phyloP scores from a whole-genome alignment of 1,284 basidiomycete genomes.

The Sanguinoderma infundibulare region DNA sequence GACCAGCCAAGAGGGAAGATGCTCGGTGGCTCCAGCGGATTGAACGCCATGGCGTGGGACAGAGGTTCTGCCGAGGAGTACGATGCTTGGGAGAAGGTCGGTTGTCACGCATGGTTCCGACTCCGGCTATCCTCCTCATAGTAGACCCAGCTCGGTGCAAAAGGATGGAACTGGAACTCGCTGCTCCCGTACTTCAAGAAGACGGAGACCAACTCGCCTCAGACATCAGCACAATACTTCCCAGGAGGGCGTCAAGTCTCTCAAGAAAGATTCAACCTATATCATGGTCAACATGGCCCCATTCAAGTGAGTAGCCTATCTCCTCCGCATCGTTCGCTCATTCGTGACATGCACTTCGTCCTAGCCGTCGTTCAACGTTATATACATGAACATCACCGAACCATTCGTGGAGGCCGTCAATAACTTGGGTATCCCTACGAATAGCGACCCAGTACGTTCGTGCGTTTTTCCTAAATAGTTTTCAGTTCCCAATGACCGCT shows the following conservation, averaged over 20 bases:
- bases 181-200: conserved; percentile 27
- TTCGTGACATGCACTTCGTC: not conserved
- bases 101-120: not conserved
- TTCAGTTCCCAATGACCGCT: no score
- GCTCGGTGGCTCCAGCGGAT: conserved; percentile 27
- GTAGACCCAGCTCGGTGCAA: conserved; percentile 5
- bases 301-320: conserved; percentile 14
- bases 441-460: conserved; percentile 26
- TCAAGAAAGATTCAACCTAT: conserved; percentile 7
- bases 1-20: conserved; percentile 22
- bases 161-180: conserved; percentile 19
- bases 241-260: conserved; percentile 1
- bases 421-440: conserved; percentile 26
- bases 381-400: conserved; percentile 24
- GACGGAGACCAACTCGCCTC: conserved; percentile 10
- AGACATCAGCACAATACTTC: conserved; percentile 7
- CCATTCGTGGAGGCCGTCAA: conserved; percentile 26
- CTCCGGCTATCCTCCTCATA: not conserved
- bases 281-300: conserved; percentile 16
- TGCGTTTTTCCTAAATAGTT: not conserved
- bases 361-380: conserved; percentile 26
- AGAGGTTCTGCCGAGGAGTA: conserved; percentile 24
- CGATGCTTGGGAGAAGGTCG: conserved; percentile 21
- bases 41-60: conserved; percentile 26
- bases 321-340: not conserved